Evolutionary conservation across 192 early-diverging fungal species (phyloP).

Genomic region (Oehlia diaphana): DNA sequence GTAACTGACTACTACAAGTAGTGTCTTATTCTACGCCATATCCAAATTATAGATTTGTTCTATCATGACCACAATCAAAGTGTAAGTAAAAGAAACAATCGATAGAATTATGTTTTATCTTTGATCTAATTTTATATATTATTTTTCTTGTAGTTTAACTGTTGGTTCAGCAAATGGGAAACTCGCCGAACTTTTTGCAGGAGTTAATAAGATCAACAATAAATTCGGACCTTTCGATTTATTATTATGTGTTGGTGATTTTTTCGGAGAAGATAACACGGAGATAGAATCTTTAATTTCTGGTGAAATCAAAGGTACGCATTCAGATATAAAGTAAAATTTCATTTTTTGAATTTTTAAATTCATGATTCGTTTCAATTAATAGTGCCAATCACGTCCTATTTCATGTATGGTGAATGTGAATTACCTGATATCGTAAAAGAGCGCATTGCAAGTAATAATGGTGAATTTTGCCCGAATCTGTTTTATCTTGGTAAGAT

Average conservation of each 20-base stretch:
- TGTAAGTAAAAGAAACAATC: background rate
- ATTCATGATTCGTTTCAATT: background rate
- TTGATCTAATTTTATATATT: background rate
- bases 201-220: slow-evolving; percentile 70
- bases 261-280: slow-evolving; percentile 60
- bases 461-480: slow-evolving; percentile 78
- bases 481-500: slow-evolving; percentile 66
- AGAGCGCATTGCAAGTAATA: slow-evolving; percentile 49
- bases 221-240: slow-evolving; percentile 90
- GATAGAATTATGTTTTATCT: background rate
- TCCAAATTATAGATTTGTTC: background rate
- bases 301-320: background rate
- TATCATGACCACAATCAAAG: background rate
- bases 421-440: slow-evolving; percentile 58
- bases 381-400: slow-evolving; percentile 71
- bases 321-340: background rate
- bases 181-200: slow-evolving; percentile 65
- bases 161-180: slow-evolving; percentile 75
- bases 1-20: no score
- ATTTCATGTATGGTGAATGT: slow-evolving; percentile 69
- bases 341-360: background rate
- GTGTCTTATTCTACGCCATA: no score
- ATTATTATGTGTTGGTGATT: slow-evolving; percentile 78
- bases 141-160: background rate
- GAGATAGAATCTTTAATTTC: slow-evolving; percentile 48